Conservation (phyloP, 495 filamentous ascomycete species). For the Evansstolkia leycettana region DNA sequence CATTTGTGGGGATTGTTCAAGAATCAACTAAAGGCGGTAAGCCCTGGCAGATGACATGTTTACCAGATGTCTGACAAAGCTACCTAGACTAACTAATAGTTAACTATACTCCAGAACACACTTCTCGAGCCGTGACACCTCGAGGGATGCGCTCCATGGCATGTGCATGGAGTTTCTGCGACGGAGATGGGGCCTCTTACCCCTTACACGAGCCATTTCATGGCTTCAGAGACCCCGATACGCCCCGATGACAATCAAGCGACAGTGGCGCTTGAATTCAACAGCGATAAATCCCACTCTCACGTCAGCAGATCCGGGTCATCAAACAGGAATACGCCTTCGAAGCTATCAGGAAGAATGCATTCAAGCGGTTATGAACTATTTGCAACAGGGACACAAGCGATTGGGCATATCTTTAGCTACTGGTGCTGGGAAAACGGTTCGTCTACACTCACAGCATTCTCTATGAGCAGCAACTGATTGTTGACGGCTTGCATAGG, state of each 20-base stretch:
- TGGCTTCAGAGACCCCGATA: no score
- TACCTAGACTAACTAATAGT: no score
- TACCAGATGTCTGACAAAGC: no score
- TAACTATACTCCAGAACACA: no score
- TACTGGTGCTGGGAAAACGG: constrained; percentile 89
- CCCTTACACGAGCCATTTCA: constrained; percentile 8
- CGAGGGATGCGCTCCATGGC: constrained; percentile 6
- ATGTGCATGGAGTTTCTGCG: constrained; percentile 21
- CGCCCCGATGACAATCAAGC: no score
- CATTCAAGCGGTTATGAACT: constrained; percentile 69
- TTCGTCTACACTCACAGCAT: constrained; percentile 25
- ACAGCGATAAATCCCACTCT: constrained; percentile 12
- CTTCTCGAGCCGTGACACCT: no score
- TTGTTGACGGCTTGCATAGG: constrained; percentile 27
- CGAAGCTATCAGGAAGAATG: constrained; percentile 80
- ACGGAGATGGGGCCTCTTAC: constrained; percentile 13
- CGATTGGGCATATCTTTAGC: constrained; percentile 82
- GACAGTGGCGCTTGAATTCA: constrained; percentile 15
- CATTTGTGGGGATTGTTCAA: no score
- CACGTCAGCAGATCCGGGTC: constrained; percentile 9
- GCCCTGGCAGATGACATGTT: no score
- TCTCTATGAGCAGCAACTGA: background rate
- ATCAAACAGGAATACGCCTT: constrained; percentile 35
- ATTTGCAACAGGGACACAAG: constrained; percentile 61
- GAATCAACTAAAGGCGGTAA: no score